Base-by-base conservation (phyloP, 164 flowering plant species). In the Vitis rupestris region DNA sequence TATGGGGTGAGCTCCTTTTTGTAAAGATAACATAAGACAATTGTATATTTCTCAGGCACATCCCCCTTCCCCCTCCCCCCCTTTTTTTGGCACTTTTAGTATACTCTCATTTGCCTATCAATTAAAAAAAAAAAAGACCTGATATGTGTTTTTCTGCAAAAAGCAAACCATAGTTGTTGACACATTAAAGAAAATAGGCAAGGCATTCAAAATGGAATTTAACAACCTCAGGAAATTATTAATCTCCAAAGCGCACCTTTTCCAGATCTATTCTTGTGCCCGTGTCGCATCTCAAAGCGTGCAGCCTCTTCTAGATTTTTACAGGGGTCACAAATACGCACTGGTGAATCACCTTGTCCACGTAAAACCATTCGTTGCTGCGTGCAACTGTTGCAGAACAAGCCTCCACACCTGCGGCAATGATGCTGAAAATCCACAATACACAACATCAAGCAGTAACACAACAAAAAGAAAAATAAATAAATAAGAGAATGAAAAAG, bases 301-400 rank as follows among this genome's bases (percentile, higher is more conserved):
- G 98, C 90, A 6, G 99, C 99, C 72, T 95, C 99, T 79, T 91
- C 99, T 56, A 91, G 80, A 47, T 83, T 87, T 77, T 91, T 95
- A 81, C 99, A 93, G 31, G 99, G 94, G 37, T 90, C 98, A 75
- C 98, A 95, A 58, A 93, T 87, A 62, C 99, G 91, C 65, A 95
- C 99, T 9, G 91, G 89, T 7, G 98, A 91, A 72, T 95, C 99
- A 56, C 99, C 99, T 83, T 95, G 99, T 16, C 99, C 99, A 11
- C 96, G 89, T 63, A 95, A 79, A 47, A 84, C 59, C 92, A 95
- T 91, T 70, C 98, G 80, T 65, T 83, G 88, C 75, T 80, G 92
- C n/a, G 98, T 90, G 74, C 99, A 95, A 69, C 80, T 87, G 74
- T 71, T 78, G 82, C 99, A 95, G 77, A 90, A 93, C 62, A 95